Base-by-base conservation (phyloP, 768 basidiomycete genomes). In the Chalciporus sphaerocephalus region DNA sequence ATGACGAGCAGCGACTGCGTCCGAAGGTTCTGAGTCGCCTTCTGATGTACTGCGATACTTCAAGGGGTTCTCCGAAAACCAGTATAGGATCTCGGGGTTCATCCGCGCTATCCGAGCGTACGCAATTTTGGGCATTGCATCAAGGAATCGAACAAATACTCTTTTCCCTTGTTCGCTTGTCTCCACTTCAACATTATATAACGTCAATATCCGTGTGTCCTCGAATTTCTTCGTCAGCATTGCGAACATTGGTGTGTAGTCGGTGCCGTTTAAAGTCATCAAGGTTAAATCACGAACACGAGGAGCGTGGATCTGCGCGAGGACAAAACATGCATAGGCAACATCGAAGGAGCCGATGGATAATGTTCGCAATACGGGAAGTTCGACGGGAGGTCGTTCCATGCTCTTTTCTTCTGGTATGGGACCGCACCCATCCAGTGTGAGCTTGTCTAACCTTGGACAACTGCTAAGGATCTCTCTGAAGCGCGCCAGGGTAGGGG, bases 351-450 rank as follows among this genome's bases (percentile, higher is more conserved):
- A 78, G 16, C 80, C 81, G n/a, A 85, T 51, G 32, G 77, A 66
- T 12, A 88, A 66, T 34, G 70, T 72, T 47, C 69, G 73, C 11
- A 88, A 70, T 23, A 68, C 53, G 10, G 68, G 71, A 40, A 87
- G 74, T 5, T 60, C 46, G 46, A 87, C 57, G 5, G 81, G 75
- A 40, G 51, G 38, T 18, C 58, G 57, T 24, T 56, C 55, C 39
- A 59, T 50, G 39, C 58, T 46, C 53, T 58, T 70, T 43, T 58
- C 49, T 33, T 60, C 47, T 23, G 44, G 59, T 37, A 57, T 51
- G 17, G 85, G 83, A 5, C 83, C 82, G 21, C 81, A 83, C 40
- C 78, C 78, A 55, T 85, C 80, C 27, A 88, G 55, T 15, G 76
- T 69, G 34, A 89, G 69, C 43, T 79, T 81, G 41, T 61, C 60